Conservation (phyloP, 306 rosid species). For the Dalbergia cochinchinensis region DNA sequence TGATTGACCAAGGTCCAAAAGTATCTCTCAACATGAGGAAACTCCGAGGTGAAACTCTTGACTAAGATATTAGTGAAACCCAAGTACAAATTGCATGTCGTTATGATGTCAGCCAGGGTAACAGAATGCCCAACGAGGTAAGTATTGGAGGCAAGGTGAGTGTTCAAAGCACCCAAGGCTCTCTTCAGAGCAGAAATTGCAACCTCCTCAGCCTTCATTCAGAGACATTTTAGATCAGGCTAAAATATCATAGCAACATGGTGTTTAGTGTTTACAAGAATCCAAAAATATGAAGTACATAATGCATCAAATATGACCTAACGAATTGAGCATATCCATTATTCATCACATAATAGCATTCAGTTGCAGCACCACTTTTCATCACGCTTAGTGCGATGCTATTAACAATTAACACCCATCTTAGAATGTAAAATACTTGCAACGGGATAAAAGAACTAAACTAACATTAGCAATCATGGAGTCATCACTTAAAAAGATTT, state of each 20-base stretch:
- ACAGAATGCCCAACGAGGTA: constrained; percentile 82
- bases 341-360: constrained; percentile 10
- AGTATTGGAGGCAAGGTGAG: constrained; percentile 75
- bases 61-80: constrained; percentile 62
- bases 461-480: no score
- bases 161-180: constrained; percentile 67
- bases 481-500: neutral
- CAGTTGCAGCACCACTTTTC: neutral
- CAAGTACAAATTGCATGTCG: constrained; percentile 56
- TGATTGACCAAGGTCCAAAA: constrained; percentile 86
- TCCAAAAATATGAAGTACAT: neutral
- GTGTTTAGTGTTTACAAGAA: neutral
- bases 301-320: neutral
- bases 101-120: constrained; percentile 83
- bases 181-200: constrained; percentile 66
- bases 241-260: neutral
- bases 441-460: no score
- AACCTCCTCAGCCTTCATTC: constrained; percentile 74
- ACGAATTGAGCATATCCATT: neutral
- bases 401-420: neutral
- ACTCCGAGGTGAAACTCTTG: constrained; percentile 79
- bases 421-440: no score
- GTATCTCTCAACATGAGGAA: constrained; percentile 83
- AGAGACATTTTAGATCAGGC: constrained; percentile 22
- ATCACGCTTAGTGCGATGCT: neutral